A percentile compares a stretch with the other conserved stretches of the same genome.
Evolutionary conservation across 2,329 filamentous ascomycete species (phyloP).

Genomic region (Cladophialophora bantiana): DNA sequence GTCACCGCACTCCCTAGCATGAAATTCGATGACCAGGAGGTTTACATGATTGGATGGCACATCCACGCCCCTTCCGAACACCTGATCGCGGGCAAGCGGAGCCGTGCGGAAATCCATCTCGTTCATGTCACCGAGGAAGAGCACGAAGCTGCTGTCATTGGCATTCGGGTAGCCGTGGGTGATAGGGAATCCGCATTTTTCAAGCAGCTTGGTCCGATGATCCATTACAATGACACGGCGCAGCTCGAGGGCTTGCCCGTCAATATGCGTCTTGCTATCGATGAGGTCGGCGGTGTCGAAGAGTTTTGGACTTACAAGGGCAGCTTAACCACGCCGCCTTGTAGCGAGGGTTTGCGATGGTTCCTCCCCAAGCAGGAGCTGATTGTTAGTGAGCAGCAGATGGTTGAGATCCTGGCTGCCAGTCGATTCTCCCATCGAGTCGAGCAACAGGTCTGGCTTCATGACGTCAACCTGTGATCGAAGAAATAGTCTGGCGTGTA

Average conservation of each 20-base stretch:
- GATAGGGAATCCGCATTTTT: constrained; percentile 43
- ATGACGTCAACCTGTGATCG: constrained; percentile 53
- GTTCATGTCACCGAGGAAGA: constrained; percentile 56
- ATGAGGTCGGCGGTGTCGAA: constrained; percentile 32
- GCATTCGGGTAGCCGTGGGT: constrained; percentile 53
- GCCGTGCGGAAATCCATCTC: constrained; percentile 57
- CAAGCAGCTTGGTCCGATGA: constrained; percentile 49
- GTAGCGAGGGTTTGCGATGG: constrained; percentile 64
- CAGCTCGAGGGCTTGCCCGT: constrained; percentile 34
- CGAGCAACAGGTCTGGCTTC: constrained; percentile 56
- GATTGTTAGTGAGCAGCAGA: constrained; percentile 55
- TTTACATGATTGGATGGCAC: constrained; percentile 60
- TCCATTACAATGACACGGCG: constrained; percentile 49
- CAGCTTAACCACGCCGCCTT: constrained; percentile 69
- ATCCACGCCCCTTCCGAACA: constrained; percentile 61
- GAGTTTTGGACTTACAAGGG: constrained; percentile 61
- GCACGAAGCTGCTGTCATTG: constrained; percentile 55
- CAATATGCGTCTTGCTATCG: constrained; percentile 31
- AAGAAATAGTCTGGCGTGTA: constrained; percentile 2
- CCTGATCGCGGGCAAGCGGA: constrained; percentile 51
- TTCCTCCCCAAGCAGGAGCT: constrained; percentile 47
- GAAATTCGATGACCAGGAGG: constrained; percentile 55
- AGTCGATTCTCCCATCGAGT: constrained; percentile 55
- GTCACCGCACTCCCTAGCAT: constrained; percentile 52
- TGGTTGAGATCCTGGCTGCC: constrained; percentile 55